Evolutionary conservation across 768 basidiomycete species (phyloP).

Genomic region (Suillus fuscotomentosus): DNA sequence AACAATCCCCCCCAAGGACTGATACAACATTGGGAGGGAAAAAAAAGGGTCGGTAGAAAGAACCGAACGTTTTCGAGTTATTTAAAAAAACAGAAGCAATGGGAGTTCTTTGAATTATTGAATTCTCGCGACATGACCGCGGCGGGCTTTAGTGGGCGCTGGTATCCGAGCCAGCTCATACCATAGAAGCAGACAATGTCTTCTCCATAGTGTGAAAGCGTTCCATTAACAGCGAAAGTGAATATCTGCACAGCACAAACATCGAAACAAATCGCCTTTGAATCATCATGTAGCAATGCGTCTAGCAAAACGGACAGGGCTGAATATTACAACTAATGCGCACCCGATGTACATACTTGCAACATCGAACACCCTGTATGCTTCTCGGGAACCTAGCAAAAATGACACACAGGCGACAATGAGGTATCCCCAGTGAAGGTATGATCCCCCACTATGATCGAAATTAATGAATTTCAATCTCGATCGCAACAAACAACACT

Average conservation of each 20-base stretch:
- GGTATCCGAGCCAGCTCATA: not conserved
- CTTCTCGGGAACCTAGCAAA: constrained; percentile 62
- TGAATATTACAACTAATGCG: not conserved
- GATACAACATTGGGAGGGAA: not conserved
- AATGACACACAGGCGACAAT: constrained; percentile 54
- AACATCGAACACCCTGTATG: constrained; percentile 65
- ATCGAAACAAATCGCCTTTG: not conserved
- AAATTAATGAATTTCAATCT: constrained; percentile 16
- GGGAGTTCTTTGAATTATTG: not conserved
- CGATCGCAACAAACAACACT: constrained; percentile 19
- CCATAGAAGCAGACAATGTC: not conserved
- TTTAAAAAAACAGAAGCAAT: not conserved
- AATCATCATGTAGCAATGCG: not conserved
- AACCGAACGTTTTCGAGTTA: not conserved
- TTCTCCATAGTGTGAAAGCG: not conserved
- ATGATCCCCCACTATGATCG: constrained; percentile 20
- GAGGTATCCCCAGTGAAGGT: constrained; percentile 52
- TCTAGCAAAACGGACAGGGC: not conserved
- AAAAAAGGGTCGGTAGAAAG: not conserved
- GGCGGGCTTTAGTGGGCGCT: not conserved
- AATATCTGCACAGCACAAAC: not conserved
- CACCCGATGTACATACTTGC: constrained; percentile 38
- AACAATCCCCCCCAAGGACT: not conserved
- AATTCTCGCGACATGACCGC: not conserved
- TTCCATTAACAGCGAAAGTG: not conserved